Evolutionary conservation across 2,329 filamentous ascomycete species (phyloP), one percentile per base, ranked within the genome.

Genomic region (Talaromyces sp.): DNA sequence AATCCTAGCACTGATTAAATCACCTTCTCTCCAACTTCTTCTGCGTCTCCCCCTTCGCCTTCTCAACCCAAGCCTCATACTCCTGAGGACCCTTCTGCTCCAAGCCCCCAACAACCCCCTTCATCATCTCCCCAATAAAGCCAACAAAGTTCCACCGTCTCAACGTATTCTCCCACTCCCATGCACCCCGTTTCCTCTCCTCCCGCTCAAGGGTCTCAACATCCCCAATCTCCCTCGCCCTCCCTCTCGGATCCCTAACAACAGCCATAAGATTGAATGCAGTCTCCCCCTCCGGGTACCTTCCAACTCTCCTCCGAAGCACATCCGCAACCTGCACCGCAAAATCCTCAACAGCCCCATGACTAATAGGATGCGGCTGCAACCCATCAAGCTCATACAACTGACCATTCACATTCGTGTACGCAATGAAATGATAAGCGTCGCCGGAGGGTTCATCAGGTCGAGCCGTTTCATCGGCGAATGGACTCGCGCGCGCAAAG

Each of bases 391-490:
- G 83, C 77, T 99, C 94, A 80, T 97, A 99, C 49, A 99, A 82
- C 4, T 78, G 85, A 60, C 87, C 88, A 68, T 88, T 84, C 62
- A 96, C 82, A 49, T 87, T 83, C 8, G 91, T 92, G 76, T 99
- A 99, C 29, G 92, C 94, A 66, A 99, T 91, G 74, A 99, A 99
- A 77, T 99, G 94, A 77, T 95, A 99, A 24, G 93, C 90, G 68
- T 97, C 94, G 0, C 53, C 62, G 1, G 62, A 65, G 50, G 90
- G 81, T 56, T 86, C 86, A n/a, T 85, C 84, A 10, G 85, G 79
- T 10, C 87, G 83, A 62, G 88, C 84, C 56, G 91, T 95, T 81
- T 99, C 94, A 72, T 96, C 91, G 49, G 90, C 86, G 70, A 99
- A 99, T 2, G 94, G 94, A 54, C 88, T 95, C 55, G 88, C 89